Percentiles rank a stretch among this genome's conserved stretches.
Evolutionary conservation across 257 asterid genomes (phyloP).

Genomic region (Nicotiana otophora): DNA sequence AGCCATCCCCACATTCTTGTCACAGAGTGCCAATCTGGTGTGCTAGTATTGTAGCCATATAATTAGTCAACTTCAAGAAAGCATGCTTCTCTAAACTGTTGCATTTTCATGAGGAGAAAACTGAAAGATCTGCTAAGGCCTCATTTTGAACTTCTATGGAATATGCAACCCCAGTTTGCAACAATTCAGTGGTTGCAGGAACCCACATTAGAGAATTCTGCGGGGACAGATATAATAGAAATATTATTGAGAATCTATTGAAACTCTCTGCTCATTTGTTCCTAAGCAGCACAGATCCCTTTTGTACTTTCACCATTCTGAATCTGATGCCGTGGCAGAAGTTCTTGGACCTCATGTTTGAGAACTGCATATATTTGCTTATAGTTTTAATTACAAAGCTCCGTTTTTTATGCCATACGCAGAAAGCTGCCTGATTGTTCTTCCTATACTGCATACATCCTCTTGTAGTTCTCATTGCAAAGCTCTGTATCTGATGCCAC

Average conservation of each 20-base stretch:
- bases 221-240: neutral
- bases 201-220: neutral
- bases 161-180: neutral
- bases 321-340: neutral
- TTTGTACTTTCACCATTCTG: neutral
- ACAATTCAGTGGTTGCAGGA: neutral
- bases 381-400: neutral
- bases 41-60: neutral
- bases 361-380: neutral
- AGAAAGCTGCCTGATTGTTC: neutral
- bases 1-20: too few species aligned
- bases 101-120: neutral
- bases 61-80: neutral
- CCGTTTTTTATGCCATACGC: neutral
- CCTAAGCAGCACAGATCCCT: neutral
- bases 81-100: neutral
- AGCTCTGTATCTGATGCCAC: constrained; percentile 61
- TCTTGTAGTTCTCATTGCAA: constrained; percentile 57
- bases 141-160: neutral
- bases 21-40: too few species aligned
- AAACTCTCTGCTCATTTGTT: neutral
- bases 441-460: constrained; percentile 80
- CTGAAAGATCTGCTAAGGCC: neutral
- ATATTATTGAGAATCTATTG: neutral
- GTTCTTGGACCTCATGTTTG: neutral